Evolutionary conservation across 345 rosid genomes (phyloP).

Genomic region (Populus tremula): DNA sequence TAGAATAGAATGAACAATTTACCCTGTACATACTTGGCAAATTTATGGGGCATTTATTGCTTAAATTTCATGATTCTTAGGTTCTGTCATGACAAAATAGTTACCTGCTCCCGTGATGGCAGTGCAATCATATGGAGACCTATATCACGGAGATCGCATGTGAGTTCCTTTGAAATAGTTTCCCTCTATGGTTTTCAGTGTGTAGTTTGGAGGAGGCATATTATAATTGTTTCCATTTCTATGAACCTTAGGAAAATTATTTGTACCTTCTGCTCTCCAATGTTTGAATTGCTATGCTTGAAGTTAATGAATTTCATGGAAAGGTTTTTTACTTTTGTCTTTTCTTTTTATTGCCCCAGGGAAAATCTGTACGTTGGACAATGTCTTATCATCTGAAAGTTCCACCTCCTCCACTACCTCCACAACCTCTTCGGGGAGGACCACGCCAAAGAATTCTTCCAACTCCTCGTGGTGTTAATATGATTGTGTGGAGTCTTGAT

Average conservation of each 20-base stretch:
- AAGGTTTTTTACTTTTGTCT: neutral
- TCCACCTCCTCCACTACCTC: slow-evolving; percentile 97
- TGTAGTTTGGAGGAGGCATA: slow-evolving; percentile 6
- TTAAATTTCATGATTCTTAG: slow-evolving; percentile 34
- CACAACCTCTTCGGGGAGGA: slow-evolving; percentile 92
- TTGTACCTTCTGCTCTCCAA: neutral
- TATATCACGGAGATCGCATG: slow-evolving; percentile 87
- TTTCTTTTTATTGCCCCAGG: slow-evolving; percentile 36
- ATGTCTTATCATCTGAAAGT: slow-evolving; percentile 91
- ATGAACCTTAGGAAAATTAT: neutral
- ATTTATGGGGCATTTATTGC: neutral
- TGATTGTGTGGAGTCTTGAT: slow-evolving; percentile 98
- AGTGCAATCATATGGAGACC: slow-evolving; percentile 99
- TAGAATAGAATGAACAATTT: neutral
- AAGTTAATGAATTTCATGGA: neutral
- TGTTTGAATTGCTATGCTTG: slow-evolving; percentile 7
- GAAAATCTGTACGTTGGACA: slow-evolving; percentile 80
- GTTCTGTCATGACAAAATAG: slow-evolving; percentile 90
- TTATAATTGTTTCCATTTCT: slow-evolving; percentile 3
- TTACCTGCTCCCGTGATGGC: slow-evolving; percentile 98
- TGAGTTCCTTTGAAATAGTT: slow-evolving; percentile 36
- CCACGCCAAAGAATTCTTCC: slow-evolving; percentile 98
- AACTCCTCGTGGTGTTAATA: slow-evolving; percentile 98
- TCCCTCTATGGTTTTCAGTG: neutral
- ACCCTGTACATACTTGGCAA: neutral